phyloP scores from a whole-genome alignment of 2,329 filamentous ascomycete species.

The Talaromyces piceae region DNA sequence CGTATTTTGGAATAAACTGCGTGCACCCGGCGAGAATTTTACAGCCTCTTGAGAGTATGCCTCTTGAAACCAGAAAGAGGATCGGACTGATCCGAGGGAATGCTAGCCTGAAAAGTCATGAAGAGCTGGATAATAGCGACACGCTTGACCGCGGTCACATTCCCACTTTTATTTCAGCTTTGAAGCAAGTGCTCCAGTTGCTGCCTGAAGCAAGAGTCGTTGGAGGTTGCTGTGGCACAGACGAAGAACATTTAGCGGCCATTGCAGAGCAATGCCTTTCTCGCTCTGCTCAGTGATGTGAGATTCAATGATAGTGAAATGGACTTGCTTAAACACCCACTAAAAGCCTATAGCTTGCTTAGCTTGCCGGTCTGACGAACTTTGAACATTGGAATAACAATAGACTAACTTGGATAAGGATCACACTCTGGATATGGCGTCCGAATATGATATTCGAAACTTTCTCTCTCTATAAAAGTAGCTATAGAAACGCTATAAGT shows the following conservation, averaged over 20 bases:
- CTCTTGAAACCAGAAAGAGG: not conserved
- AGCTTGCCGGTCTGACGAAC: no score
- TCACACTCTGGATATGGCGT: no score
- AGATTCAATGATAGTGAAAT: no score
- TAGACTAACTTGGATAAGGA: no score
- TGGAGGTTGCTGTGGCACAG: conserved; percentile 12
- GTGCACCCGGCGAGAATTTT: conserved; percentile 4
- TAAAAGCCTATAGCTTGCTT: no score
- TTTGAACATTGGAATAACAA: no score
- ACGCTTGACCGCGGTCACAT: conserved; percentile 7
- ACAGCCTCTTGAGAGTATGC: not conserved
- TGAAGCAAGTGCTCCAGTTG: not conserved
- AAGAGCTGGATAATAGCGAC: conserved; percentile 8
- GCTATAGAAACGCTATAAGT: no score
- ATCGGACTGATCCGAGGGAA: conserved; percentile 6
- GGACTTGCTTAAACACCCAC: no score
- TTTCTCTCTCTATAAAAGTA: no score
- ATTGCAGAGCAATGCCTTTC: not conserved
- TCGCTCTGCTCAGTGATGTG: no score
- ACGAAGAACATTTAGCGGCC: conserved; percentile 11
- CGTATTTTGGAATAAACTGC: conserved; percentile 7
- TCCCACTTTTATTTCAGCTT: not conserved
- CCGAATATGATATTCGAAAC: no score
- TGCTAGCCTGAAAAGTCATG: conserved; percentile 5
- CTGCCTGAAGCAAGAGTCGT: conserved; percentile 8